Evolutionary conservation across 192 early-diverging fungal genomes (phyloP).

Genomic region (Gigaspora rosea): DNA sequence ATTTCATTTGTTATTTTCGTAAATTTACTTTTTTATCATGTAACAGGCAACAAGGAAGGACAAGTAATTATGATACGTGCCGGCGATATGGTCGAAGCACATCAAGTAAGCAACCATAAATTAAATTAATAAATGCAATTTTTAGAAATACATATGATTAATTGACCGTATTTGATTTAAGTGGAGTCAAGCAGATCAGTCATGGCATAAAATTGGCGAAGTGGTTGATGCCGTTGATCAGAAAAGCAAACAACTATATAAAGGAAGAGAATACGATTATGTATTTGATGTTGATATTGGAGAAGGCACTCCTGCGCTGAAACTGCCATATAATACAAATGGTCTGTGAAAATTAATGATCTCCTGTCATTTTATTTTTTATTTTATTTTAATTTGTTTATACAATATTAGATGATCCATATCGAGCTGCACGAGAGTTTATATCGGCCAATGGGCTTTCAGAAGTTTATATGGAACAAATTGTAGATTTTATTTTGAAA

Average conservation of each 20-base stretch:
- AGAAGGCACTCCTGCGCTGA: conserved; percentile 76
- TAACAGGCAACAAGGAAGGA: conserved; percentile 70
- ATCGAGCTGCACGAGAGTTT: conserved; percentile 89
- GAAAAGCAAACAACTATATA: conserved; percentile 74
- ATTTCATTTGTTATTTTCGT: not conserved
- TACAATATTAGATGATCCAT: conserved; percentile 80
- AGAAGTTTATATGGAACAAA: conserved; percentile 86
- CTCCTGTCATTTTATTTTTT: not conserved
- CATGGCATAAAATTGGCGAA: conserved; percentile 90
- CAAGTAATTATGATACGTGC: conserved; percentile 88
- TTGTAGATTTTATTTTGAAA: conserved; percentile 90
- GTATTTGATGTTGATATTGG: conserved; percentile 97
- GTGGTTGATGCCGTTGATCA: conserved; percentile 88
- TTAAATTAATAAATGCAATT: not conserved
- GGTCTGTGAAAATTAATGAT: conserved; percentile 42
- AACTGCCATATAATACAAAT: conserved; percentile 90
- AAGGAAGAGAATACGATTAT: conserved; percentile 93
- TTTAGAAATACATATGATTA: not conserved
- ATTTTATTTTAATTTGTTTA: not conserved
- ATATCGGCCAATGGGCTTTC: conserved; percentile 77
- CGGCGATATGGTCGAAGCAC: conserved; percentile 75
- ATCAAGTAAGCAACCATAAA: conserved; percentile 55
- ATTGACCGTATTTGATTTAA: conserved; percentile 22
- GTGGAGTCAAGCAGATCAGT: conserved; percentile 63
- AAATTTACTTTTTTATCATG: conserved; percentile 2